Evolutionary conservation across 352 stramenopile species (phyloP), one percentile per base, ranked within the genome.

Genomic region (Globisporangium emineosum): DNA sequence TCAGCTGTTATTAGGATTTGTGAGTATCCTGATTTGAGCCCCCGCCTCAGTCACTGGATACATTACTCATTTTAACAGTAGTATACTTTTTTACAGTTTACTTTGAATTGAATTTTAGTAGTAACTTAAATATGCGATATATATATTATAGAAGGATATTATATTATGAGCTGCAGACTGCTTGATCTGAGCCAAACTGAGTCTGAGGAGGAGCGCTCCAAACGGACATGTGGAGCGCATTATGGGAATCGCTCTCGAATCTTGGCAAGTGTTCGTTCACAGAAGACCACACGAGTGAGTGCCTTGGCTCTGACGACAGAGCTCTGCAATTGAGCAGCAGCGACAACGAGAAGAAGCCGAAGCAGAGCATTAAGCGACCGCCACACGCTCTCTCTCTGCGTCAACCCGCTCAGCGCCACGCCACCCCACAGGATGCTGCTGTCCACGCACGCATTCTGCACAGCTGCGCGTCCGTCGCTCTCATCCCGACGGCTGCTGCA

Each of bases 391-490:
- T 33, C 47, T 29, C 12, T 32, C 29, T 51, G 43, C 9, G 43
- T 15, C n/a, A 2, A 15, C 15, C 12, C 12, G 37, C 37, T 8
- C 17, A n/a, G n/a, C 43, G 3, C 25, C n/a, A n/a, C n/a, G n/a
- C n/a, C n/a, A n/a, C n/a, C n/a, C 1, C 45, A 35, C 15, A 29
- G 45, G n/a, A 75, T 77, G 71, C 62, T 73, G 61, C 51, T 68
- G n/a, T 70, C 61, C 19, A 49, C 67, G 21, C 70, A 65, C 27
- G 64, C 62, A 49, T 54, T 76, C 35, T 60, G 53, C 21, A 51
- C 58, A 59, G 35, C 29, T 10, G 52, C 54, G 47, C 57, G 23
- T 12, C 56, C 55, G 52, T 23, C 45, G 42, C 45, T 67, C 25
- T 42, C 57, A 37, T 65, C 61, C 21, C 25, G 23, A 5, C 50